phyloP scores from a whole-genome alignment of 208 protist species.

The Phytomonas francai region DNA sequence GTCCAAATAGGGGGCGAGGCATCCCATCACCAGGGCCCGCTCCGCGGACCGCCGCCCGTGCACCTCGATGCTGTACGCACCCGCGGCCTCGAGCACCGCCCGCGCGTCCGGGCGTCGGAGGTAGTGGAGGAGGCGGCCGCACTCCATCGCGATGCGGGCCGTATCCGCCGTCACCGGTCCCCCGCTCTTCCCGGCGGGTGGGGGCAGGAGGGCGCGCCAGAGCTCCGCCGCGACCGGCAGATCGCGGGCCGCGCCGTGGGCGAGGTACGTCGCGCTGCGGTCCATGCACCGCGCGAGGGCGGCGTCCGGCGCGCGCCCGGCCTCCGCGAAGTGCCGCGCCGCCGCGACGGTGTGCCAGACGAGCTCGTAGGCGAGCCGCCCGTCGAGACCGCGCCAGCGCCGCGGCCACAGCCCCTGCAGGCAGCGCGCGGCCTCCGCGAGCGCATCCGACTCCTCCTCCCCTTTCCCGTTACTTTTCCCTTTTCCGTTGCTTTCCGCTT shows the following conservation, averaged over 20 bases:
- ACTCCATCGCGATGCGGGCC: slow-evolving; percentile 53
- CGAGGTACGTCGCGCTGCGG: slow-evolving; percentile 58
- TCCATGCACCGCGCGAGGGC: slow-evolving; percentile 46
- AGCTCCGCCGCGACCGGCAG: slow-evolving; percentile 53
- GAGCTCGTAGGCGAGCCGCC: slow-evolving; percentile 41
- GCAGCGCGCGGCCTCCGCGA: slow-evolving; percentile 22
- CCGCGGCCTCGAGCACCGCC: slow-evolving; percentile 42
- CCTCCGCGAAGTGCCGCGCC: slow-evolving; percentile 15
- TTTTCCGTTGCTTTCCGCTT: background rate
- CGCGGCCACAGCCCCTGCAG: slow-evolving; percentile 63
- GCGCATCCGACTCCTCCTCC: background rate
- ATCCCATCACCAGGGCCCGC: slow-evolving; percentile 59
- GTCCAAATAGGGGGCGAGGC: slow-evolving; percentile 56
- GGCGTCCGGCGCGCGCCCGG: slow-evolving; percentile 19
- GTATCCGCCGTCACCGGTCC: slow-evolving; percentile 21
- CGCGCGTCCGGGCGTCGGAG: slow-evolving; percentile 43
- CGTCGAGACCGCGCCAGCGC: slow-evolving; percentile 59
- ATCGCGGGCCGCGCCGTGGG: slow-evolving; percentile 49
- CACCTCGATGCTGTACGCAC: slow-evolving; percentile 22
- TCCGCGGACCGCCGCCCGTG: slow-evolving; percentile 52
- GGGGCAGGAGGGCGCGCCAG: slow-evolving; percentile 28
- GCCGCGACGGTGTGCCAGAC: slow-evolving; percentile 70
- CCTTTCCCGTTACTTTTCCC: no score
- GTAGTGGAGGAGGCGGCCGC: slow-evolving; percentile 69
- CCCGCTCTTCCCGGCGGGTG: slow-evolving; percentile 4